These are phyloP conservation scores for Psilocybe azurescens DNA, from an alignment of 768 basidiomycete genomes.

Conservation along the genomic window DNA sequence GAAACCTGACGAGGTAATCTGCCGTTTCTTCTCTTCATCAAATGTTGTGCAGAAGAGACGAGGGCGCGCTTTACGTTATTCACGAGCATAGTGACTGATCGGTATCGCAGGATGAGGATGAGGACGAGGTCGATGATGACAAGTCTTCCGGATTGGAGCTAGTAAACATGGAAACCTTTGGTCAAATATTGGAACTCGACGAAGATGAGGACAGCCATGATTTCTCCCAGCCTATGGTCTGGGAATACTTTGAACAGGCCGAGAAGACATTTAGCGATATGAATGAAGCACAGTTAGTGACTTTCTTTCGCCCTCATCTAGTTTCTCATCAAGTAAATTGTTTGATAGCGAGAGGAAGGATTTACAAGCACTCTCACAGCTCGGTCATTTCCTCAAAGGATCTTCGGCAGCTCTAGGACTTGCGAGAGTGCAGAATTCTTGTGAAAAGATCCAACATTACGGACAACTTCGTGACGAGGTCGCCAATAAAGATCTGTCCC, in stretches of 20 bases:
- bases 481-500: slow-evolving; percentile 41
- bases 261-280: slow-evolving; percentile 77
- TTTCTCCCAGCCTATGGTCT: slow-evolving; percentile 81
- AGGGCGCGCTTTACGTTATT: neutral
- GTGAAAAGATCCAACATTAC: slow-evolving; percentile 91
- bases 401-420: slow-evolving; percentile 95
- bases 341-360: slow-evolving; percentile 57
- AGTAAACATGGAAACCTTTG: slow-evolving; percentile 83
- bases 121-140: slow-evolving; percentile 14
- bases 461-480: slow-evolving; percentile 73
- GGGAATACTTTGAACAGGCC: slow-evolving; percentile 84
- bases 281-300: slow-evolving; percentile 77
- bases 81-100: neutral
- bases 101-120: neutral
- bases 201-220: slow-evolving; percentile 72
- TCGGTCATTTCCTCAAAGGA: slow-evolving; percentile 97
- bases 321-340: slow-evolving; percentile 6
- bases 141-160: slow-evolving; percentile 30
- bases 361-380: slow-evolving; percentile 65
- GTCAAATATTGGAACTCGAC: slow-evolving; percentile 91
- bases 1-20: slow-evolving; percentile 17
- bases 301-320: slow-evolving; percentile 4
- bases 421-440: slow-evolving; percentile 77
- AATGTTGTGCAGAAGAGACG: neutral
- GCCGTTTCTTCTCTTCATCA: neutral